These are phyloP conservation scores for Wickerhamomyces rabaulensis DNA, from an alignment of 805 yeast species.

Conservation along the genomic window DNA sequence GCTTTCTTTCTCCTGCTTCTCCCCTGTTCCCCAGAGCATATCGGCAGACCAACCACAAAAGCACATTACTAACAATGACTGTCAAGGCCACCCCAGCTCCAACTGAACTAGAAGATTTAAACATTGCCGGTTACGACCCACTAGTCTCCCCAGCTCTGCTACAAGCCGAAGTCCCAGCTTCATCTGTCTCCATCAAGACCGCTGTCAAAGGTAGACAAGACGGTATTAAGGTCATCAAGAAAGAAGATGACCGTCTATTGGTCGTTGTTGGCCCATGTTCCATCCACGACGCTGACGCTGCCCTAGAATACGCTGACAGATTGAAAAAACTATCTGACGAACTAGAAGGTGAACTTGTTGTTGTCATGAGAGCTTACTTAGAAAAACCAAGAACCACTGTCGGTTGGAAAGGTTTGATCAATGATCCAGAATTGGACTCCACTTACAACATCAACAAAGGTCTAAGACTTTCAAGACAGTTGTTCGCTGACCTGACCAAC, in stretches of 20 bases:
- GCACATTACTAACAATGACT: slow-evolving; percentile 4
- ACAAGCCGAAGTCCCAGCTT: slow-evolving; percentile 77
- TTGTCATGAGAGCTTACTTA: slow-evolving; percentile 95
- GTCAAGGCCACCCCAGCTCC: slow-evolving; percentile 15
- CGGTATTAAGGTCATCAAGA: slow-evolving; percentile 67
- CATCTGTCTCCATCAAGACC: slow-evolving; percentile 47
- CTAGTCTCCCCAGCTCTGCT: slow-evolving; percentile 87
- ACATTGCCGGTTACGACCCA: slow-evolving; percentile 89
- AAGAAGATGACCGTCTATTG: slow-evolving; percentile 75
- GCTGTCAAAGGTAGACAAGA: slow-evolving; percentile 77
- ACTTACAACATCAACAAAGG: slow-evolving; percentile 95
- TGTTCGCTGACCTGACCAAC: slow-evolving; percentile 76
- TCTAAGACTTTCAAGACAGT: slow-evolving; percentile 75
- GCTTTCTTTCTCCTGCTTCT: no score
- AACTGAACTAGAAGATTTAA: slow-evolving; percentile 56
- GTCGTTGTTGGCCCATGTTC: slow-evolving; percentile 97
- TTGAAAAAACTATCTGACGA: slow-evolving; percentile 65
- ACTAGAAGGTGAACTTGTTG: slow-evolving; percentile 67
- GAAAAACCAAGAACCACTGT: slow-evolving; percentile 99
- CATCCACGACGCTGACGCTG: slow-evolving; percentile 85
- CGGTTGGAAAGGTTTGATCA: slow-evolving; percentile 98
- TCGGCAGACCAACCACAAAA: no score
- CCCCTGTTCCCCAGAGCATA: no score
- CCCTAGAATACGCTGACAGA: slow-evolving; percentile 77
- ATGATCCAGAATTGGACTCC: slow-evolving; percentile 92